phyloP scores from a whole-genome alignment of 192 early-diverging fungal genomes.

The Rhizophagus prolifer region DNA sequence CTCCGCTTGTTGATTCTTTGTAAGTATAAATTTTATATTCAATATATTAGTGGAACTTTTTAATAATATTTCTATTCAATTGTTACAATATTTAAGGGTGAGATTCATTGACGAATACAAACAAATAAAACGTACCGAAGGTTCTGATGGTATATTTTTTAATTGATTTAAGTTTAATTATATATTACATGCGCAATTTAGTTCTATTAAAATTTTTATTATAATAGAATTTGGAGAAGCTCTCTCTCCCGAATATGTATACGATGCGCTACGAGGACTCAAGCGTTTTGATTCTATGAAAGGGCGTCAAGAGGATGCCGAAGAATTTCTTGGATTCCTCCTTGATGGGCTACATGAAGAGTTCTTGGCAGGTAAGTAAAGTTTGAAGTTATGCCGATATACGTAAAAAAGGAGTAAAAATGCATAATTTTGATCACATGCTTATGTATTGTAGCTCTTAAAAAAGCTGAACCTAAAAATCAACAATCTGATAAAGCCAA shows the following conservation, averaged over 20 bases:
- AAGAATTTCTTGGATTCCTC: conserved; percentile 93
- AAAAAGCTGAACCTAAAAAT: background rate
- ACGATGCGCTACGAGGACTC: conserved; percentile 77
- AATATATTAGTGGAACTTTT: background rate
- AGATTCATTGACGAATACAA: conserved; percentile 63
- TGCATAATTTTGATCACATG: background rate
- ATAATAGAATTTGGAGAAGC: conserved; percentile 61
- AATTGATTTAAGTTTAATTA: background rate
- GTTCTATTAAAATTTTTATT: background rate
- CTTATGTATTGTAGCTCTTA: background rate
- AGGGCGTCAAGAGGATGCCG: conserved; percentile 90
- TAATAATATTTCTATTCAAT: background rate
- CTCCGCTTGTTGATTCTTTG: conserved; percentile 86
- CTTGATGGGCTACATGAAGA: conserved; percentile 97
- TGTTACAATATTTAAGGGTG: conserved; percentile 41
- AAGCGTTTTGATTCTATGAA: conserved; percentile 81
- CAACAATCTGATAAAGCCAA: conserved; percentile 1
- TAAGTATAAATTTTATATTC: conserved; percentile 39
- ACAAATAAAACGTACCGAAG: conserved; percentile 34
- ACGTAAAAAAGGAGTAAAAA: background rate
- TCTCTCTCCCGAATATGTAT: conserved; percentile 93
- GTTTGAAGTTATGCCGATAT: background rate
- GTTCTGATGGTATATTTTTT: background rate
- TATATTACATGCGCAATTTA: background rate
- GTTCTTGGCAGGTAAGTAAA: conserved; percentile 47